Evolutionary conservation across 2,329 filamentous ascomycete genomes (phyloP).

Genomic region (Calonectria ilicicola): DNA sequence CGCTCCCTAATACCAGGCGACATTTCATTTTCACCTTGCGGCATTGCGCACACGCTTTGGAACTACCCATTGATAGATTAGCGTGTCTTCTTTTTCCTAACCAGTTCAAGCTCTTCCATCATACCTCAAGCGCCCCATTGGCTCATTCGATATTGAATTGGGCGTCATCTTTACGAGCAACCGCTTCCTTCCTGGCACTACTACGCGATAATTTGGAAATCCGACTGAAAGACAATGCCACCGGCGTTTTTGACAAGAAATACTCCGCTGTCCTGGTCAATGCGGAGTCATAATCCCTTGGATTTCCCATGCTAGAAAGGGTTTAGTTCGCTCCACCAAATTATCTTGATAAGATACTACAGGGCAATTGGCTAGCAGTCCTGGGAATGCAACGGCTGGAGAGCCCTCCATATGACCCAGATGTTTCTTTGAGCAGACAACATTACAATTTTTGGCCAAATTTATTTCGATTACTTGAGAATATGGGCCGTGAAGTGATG

Average conservation of each 20-base stretch:
- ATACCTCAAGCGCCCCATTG: background rate
- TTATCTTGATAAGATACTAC: background rate
- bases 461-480: no score
- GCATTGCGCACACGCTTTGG: slow-evolving; percentile 51
- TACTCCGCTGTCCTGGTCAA: background rate
- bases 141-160: background rate
- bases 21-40: slow-evolving; percentile 56
- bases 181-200: no score
- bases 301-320: background rate
- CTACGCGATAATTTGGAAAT: background rate
- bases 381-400: background rate
- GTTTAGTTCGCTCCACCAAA: background rate
- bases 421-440: no score
- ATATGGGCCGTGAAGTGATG: no score
- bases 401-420: no score
- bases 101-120: background rate
- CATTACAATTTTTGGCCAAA: no score
- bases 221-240: background rate
- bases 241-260: background rate
- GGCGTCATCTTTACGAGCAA: background rate
- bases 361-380: background rate
- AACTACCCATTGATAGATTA: background rate
- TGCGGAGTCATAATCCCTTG: background rate
- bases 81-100: background rate
- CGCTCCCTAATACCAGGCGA: slow-evolving; percentile 29